These are phyloP conservation scores for Ophiocordyceps camponoti-saundersi DNA, from an alignment of 2,329 filamentous ascomycete species.

Conservation along the genomic window DNA sequence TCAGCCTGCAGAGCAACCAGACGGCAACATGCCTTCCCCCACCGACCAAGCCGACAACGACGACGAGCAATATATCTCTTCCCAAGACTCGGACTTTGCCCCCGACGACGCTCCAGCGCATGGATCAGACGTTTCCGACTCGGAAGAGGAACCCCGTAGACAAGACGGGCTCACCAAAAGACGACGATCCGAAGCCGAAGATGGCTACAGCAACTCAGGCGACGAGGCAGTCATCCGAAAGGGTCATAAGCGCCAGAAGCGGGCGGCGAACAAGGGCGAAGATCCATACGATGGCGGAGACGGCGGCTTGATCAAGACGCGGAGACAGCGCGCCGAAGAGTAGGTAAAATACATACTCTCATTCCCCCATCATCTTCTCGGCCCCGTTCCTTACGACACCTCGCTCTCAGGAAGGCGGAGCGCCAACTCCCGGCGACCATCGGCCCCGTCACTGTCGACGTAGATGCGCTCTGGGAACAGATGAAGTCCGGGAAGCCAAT, in stretches of 20 bases:
- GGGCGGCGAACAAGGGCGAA: conserved; percentile 20
- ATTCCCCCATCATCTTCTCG: not conserved
- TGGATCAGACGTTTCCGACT: conserved; percentile 32
- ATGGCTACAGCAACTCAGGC: conserved; percentile 49
- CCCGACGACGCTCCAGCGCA: conserved; percentile 35
- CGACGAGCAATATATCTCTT: conserved; percentile 47
- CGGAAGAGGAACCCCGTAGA: conserved; percentile 17
- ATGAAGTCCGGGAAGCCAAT: conserved; percentile 33
- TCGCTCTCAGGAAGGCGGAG: conserved; percentile 33
- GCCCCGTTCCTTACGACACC: not conserved
- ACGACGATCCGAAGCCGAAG: conserved; percentile 18
- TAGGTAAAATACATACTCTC: conserved; percentile 13
- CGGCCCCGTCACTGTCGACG: conserved; percentile 50
- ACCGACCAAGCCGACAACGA: conserved; percentile 30
- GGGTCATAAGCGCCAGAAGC: conserved; percentile 35
- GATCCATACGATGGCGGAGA: conserved; percentile 39
- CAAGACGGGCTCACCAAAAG: conserved; percentile 10
- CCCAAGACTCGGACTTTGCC: conserved; percentile 59
- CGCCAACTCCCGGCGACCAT: conserved; percentile 30
- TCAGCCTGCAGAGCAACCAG: not conserved
- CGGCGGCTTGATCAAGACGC: conserved; percentile 53
- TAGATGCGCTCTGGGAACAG: conserved; percentile 53
- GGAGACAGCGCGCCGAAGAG: conserved; percentile 51
- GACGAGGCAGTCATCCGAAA: conserved; percentile 53
- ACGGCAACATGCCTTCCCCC: conserved; percentile 12